phyloP scores from a whole-genome alignment of 192 early-diverging fungal genomes.

The Entomortierella chlamydospora region DNA sequence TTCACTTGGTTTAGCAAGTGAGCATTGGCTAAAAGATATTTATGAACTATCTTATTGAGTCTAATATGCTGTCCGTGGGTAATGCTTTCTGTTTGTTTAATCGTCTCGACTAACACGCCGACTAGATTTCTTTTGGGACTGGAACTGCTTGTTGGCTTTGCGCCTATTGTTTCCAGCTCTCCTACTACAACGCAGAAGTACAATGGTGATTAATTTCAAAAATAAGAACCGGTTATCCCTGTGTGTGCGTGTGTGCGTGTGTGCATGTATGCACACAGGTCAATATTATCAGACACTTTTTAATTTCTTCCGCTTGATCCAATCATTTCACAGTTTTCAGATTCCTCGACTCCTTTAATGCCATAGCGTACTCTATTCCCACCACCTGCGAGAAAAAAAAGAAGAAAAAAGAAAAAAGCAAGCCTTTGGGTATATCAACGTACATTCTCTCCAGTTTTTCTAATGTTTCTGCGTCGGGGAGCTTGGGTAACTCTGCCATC shows the following conservation, averaged over 20 bases:
- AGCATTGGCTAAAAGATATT: too few relatives aligned
- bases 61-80: too few relatives aligned
- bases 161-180: constrained; percentile 67
- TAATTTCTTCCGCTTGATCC: background rate
- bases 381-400: too few relatives aligned
- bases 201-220: background rate
- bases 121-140: constrained; percentile 72
- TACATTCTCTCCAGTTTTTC: constrained; percentile 70
- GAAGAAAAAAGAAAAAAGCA: too few relatives aligned
- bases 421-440: too few relatives aligned
- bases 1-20: too few relatives aligned
- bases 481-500: constrained; percentile 75
- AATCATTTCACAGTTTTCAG: background rate
- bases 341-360: too few relatives aligned
- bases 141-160: constrained; percentile 71
- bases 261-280: too few relatives aligned
- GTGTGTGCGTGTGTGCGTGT: too few relatives aligned
- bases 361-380: too few relatives aligned
- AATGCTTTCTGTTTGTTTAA: constrained; percentile 7
- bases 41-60: too few relatives aligned
- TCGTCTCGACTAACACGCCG: constrained; percentile 64
- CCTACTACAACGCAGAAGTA: constrained; percentile 58
- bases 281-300: background rate
- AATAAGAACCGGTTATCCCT: too few relatives aligned
- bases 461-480: constrained; percentile 71